Evolutionary conservation across 1,284 basidiomycete genomes (phyloP).

Genomic region (Ganoderma lucidum): DNA sequence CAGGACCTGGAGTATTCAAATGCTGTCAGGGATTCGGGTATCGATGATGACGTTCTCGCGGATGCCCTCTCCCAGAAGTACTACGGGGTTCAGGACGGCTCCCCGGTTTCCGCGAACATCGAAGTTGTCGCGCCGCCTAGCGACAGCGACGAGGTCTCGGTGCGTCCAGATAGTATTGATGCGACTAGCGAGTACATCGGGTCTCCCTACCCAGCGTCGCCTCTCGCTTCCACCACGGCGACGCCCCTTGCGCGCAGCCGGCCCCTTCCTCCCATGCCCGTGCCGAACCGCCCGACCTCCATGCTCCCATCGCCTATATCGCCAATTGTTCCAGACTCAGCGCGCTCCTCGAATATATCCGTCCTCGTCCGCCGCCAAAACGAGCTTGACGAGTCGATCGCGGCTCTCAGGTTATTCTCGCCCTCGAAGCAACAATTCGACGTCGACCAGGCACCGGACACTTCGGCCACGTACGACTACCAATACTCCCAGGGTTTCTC

Average conservation of each 20-base stretch:
- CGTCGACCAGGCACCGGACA: slow-evolving; percentile 18
- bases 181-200: slow-evolving; percentile 16
- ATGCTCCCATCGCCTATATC: slow-evolving; percentile 25
- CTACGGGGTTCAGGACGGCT: slow-evolving; percentile 14
- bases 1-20: slow-evolving; percentile 31
- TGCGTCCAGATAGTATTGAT: slow-evolving; percentile 19
- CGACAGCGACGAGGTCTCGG: slow-evolving; percentile 19
- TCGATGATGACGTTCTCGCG: slow-evolving; percentile 24
- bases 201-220: slow-evolving; percentile 23
- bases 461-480: slow-evolving; percentile 17
- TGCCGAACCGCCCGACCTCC: slow-evolving; percentile 16
- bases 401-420: slow-evolving; percentile 60
- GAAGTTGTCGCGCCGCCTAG: slow-evolving; percentile 17
- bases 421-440: slow-evolving; percentile 35
- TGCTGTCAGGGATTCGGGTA: slow-evolving; percentile 26
- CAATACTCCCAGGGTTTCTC: slow-evolving; percentile 8
- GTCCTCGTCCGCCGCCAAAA: slow-evolving; percentile 66
- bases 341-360: slow-evolving; percentile 48
- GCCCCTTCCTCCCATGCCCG: slow-evolving; percentile 31
- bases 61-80: slow-evolving; percentile 24
- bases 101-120: slow-evolving; percentile 12
- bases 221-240: slow-evolving; percentile 24
- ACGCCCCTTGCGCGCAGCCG: slow-evolving; percentile 29
- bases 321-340: slow-evolving; percentile 30
- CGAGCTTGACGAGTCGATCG: slow-evolving; percentile 72